Evolutionary conservation across 345 rosid species (phyloP).

Genomic region (Melaleuca alternifolia): DNA sequence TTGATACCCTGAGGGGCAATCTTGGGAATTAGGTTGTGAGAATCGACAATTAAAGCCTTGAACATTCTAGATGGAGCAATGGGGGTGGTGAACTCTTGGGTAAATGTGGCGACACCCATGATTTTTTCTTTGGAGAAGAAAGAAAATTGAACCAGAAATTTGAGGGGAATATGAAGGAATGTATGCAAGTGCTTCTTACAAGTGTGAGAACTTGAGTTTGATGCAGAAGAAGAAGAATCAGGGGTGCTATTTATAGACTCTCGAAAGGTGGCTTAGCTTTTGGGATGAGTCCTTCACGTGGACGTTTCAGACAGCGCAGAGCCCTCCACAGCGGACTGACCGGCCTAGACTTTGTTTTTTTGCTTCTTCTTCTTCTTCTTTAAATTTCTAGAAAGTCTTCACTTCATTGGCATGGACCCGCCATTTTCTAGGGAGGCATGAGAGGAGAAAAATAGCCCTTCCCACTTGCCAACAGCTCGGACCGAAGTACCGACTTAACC

Average conservation of each 20-base stretch:
- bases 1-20: background rate
- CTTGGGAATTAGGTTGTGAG: background rate
- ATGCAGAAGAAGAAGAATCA: background rate
- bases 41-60: background rate
- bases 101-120: background rate
- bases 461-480: background rate
- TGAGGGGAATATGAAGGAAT: background rate
- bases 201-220: background rate
- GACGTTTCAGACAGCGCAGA: background rate
- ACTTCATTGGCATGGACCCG: background rate
- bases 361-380: too few relatives aligned
- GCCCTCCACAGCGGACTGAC: background rate
- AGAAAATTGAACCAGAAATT: background rate
- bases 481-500: background rate
- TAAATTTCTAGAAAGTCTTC: background rate
- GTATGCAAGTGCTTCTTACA: background rate
- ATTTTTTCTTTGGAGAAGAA: background rate
- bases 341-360: background rate
- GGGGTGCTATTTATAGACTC: background rate
- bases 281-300: background rate
- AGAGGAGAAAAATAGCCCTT: background rate
- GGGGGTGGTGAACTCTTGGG: background rate
- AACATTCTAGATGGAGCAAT: background rate
- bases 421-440: background rate
- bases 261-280: background rate